Conservation (phyloP, 2,329 filamentous ascomycete species). For the Triangularia verruculosa region DNA sequence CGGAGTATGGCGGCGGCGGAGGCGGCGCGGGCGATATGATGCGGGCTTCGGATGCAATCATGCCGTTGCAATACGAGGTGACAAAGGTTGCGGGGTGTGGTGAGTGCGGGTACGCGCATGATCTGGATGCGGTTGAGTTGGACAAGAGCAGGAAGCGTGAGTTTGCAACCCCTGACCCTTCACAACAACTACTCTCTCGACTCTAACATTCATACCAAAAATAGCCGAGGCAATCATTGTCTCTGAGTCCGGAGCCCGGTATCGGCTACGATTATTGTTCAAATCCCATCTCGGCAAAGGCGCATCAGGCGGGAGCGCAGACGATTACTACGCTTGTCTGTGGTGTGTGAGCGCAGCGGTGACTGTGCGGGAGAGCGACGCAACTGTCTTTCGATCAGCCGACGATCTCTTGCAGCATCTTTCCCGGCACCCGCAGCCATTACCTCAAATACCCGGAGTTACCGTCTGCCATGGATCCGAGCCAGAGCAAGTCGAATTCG, state of each 20-base stretch:
- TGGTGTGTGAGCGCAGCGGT: slow-evolving; percentile 37
- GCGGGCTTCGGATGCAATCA: slow-evolving; percentile 19
- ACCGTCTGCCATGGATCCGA: slow-evolving; percentile 37
- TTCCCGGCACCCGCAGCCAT: slow-evolving; percentile 39
- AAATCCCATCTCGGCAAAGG: slow-evolving; percentile 41
- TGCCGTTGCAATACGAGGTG: slow-evolving; percentile 24
- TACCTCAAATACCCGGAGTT: slow-evolving; percentile 38
- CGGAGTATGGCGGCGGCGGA: slow-evolving; percentile 25
- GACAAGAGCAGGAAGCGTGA: slow-evolving; percentile 33
- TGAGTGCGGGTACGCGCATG: slow-evolving; percentile 31
- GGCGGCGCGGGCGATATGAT: slow-evolving; percentile 19
- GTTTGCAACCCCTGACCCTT: neutral
- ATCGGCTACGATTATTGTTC: slow-evolving; percentile 41
- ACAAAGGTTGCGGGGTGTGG: slow-evolving; percentile 28
- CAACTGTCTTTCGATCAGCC: slow-evolving; percentile 39
- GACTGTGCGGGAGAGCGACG: slow-evolving; percentile 39
- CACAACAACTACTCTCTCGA: neutral
- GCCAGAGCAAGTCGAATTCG: slow-evolving; percentile 32
- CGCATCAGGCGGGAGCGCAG: slow-evolving; percentile 26
- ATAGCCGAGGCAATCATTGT: slow-evolving; percentile 36
- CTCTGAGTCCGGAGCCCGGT: slow-evolving; percentile 34
- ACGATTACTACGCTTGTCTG: slow-evolving; percentile 39
- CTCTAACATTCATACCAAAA: no score
- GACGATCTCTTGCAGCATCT: slow-evolving; percentile 40
- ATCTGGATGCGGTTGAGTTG: slow-evolving; percentile 32